phyloP scores from a whole-genome alignment of 2,329 filamentous ascomycete genomes.

The Bipolaris victoriae region DNA sequence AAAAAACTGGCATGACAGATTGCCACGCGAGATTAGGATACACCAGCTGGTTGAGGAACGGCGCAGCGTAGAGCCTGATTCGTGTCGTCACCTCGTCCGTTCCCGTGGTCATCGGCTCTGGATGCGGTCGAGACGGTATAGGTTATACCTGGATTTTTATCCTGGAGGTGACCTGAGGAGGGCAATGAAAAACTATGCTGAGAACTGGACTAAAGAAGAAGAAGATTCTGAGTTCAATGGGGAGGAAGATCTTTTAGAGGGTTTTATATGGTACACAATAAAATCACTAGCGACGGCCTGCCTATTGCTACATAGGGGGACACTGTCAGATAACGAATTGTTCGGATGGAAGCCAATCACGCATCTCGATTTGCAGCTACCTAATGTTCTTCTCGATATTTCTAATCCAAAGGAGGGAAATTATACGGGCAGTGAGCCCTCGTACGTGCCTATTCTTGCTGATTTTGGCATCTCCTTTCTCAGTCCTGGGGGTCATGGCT shows the following conservation, averaged over 20 bases:
- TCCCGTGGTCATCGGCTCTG: slow-evolving; percentile 14
- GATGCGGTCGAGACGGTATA: slow-evolving; percentile 13
- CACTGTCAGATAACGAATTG: neutral
- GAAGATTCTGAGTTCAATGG: neutral
- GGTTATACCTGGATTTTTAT: slow-evolving; percentile 13
- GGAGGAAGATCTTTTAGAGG: neutral
- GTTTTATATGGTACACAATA: neutral
- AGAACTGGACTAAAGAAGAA: neutral
- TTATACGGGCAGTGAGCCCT: neutral
- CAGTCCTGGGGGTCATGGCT: neutral
- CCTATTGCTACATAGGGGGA: neutral
- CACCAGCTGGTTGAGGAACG: slow-evolving; percentile 14
- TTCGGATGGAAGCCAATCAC: neutral
- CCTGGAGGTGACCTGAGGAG: neutral
- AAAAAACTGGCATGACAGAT: slow-evolving; percentile 5
- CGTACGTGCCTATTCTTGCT: neutral
- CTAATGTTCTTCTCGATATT: neutral
- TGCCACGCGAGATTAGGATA: slow-evolving; percentile 15
- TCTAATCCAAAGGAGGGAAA: neutral
- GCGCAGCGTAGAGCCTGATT: neutral
- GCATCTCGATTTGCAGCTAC: neutral
- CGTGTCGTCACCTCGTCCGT: slow-evolving; percentile 5
- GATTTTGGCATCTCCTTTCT: slow-evolving; percentile 6
- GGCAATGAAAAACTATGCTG: neutral
- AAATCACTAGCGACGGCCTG: neutral